Percentiles rank a stretch among this genome's conserved stretches.
Evolutionary conservation across 192 early-diverging fungal species (phyloP).

Genomic region (Diversispora epigaea): DNA sequence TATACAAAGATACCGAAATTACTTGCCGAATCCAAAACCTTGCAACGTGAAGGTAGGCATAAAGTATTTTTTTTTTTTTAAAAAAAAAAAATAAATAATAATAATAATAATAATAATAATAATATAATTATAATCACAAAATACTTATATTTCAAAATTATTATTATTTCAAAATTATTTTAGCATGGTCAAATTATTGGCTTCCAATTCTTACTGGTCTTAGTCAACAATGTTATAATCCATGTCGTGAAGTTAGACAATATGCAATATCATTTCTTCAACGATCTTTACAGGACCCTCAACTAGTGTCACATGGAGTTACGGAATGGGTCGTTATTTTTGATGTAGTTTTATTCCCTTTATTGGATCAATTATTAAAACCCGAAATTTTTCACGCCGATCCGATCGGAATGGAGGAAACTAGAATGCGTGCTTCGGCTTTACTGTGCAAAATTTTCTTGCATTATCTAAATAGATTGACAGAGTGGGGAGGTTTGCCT

Average conservation of each 20-base stretch:
- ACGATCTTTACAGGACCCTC: conserved; percentile 64
- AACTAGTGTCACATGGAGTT: conserved; percentile 47
- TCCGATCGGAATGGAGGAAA: conserved; percentile 70
- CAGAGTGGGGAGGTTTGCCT: conserved; percentile 57
- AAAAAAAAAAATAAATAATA: no score
- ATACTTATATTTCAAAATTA: neutral
- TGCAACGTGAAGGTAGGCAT: conserved; percentile 49
- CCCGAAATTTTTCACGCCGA: conserved; percentile 69
- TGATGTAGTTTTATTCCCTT: conserved; percentile 84
- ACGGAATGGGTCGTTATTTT: conserved; percentile 66
- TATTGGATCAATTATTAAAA: conserved; percentile 81
- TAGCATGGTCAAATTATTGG: conserved; percentile 77
- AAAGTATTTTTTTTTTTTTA: no score
- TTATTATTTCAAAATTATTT: neutral
- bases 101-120: no score
- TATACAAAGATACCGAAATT: conserved; percentile 55
- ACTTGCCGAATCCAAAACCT: conserved; percentile 44
- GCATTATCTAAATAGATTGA: conserved; percentile 61
- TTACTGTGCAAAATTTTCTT: conserved; percentile 77
- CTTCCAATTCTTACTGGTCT: conserved; percentile 72
- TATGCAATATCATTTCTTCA: conserved; percentile 81
- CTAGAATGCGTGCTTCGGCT: conserved; percentile 65
- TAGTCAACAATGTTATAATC: conserved; percentile 73
- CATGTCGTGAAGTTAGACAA: conserved; percentile 77
- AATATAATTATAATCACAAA: no score